Evolutionary conservation across 306 rosid genomes (phyloP).

Genomic region (Heteromeles arbutifolia): DNA sequence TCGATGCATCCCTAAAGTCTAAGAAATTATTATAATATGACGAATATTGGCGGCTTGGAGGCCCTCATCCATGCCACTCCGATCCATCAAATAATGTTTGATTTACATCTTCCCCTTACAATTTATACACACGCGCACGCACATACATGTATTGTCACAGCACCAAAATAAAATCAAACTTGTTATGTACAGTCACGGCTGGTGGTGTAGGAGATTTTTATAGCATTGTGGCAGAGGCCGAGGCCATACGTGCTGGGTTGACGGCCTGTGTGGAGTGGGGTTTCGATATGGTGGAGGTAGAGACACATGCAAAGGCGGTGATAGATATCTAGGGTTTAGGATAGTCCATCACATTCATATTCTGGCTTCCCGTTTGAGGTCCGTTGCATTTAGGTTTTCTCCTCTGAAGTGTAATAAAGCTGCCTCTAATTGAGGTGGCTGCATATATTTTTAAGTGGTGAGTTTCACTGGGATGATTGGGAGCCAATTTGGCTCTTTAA

Average conservation of each 20-base stretch:
- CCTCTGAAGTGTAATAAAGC: not conserved
- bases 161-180: not conserved
- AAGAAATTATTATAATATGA: not conserved
- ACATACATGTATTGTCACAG: not conserved
- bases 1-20: not conserved
- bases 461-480: not conserved
- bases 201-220: not conserved
- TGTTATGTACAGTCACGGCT: not conserved
- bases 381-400: not conserved
- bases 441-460: not conserved
- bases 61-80: not conserved
- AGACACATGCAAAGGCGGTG: not conserved
- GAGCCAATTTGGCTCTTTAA: not conserved
- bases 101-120: not conserved
- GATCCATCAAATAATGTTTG: not conserved
- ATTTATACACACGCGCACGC: not conserved
- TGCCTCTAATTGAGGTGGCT: no score
- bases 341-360: not conserved
- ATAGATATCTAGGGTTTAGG: not conserved
- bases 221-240: not conserved
- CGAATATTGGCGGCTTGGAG: not conserved
- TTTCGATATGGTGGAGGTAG: not conserved
- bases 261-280: not conserved
- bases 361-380: not conserved
- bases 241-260: not conserved